These are phyloP conservation scores for Leccinum truebloodii DNA, from an alignment of 768 basidiomycete genomes.

Conservation along the genomic window DNA sequence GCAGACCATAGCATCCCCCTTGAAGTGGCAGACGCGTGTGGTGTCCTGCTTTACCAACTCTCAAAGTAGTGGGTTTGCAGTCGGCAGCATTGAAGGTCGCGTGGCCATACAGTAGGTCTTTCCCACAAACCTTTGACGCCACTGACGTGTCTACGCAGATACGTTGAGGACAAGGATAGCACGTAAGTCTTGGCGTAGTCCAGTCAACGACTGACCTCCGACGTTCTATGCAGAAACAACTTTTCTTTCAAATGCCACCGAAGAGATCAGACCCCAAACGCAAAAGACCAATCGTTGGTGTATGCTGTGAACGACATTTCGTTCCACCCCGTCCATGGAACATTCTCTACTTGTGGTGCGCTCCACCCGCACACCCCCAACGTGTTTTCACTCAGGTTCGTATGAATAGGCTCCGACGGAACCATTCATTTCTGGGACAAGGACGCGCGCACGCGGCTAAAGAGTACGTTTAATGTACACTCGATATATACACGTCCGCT, in stretches of 20 bases:
- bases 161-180: slow-evolving; percentile 82
- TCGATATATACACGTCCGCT: not conserved
- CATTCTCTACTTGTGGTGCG: slow-evolving; percentile 78
- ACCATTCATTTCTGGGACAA: slow-evolving; percentile 96
- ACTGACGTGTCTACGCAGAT: slow-evolving; percentile 44
- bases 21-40: slow-evolving; percentile 93
- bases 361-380: slow-evolving; percentile 24
- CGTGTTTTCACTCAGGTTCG: slow-evolving; percentile 18
- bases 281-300: slow-evolving; percentile 68
- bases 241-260: slow-evolving; percentile 90
- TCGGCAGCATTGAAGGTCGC: slow-evolving; percentile 87
- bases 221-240: slow-evolving; percentile 51
- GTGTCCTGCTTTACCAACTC: slow-evolving; percentile 80
- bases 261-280: slow-evolving; percentile 52
- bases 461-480: slow-evolving; percentile 51
- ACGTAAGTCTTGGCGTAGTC: slow-evolving; percentile 43
- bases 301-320: slow-evolving; percentile 85
- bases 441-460: slow-evolving; percentile 87
- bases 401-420: slow-evolving; percentile 67
- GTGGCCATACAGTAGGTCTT: slow-evolving; percentile 90
- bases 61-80: slow-evolving; percentile 68
- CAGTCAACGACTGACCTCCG: not conserved
- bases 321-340: slow-evolving; percentile 84
- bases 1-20: slow-evolving; percentile 78
- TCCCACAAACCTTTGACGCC: not conserved